Percentiles rank a stretch among this genome's conserved stretches.
phyloP scores from a whole-genome alignment of 495 filamentous ascomycete genomes.

The Aspergillus mulundensis region DNA sequence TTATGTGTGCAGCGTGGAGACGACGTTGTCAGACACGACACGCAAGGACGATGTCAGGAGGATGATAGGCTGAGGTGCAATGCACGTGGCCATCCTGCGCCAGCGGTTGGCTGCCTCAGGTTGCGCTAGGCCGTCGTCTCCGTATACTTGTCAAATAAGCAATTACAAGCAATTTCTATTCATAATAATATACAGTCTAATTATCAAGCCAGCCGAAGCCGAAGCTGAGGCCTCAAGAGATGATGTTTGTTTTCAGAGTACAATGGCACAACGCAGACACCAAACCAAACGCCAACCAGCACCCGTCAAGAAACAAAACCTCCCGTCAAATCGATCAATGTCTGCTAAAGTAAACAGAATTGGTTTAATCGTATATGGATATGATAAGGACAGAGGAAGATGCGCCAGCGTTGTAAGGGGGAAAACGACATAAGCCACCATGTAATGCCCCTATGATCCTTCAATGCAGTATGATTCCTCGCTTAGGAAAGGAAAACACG shows the following conservation, averaged over 20 bases:
- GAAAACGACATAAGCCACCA: not conserved
- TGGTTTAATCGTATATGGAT: not conserved
- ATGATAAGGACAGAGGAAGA: not conserved
- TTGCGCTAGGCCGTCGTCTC: not conserved
- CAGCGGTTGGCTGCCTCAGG: slow-evolving; percentile 13
- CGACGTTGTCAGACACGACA: not conserved
- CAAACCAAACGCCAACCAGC: not conserved
- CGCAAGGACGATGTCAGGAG: not conserved
- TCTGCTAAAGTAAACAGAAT: not conserved
- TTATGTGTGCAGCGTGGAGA: not conserved
- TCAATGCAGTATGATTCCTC: not conserved
- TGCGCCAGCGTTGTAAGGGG: not conserved
- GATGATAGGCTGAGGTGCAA: slow-evolving; percentile 4
- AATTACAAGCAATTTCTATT: no score
- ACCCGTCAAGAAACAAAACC: not conserved
- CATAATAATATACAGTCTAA: not conserved
- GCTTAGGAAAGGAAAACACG: not conserved
- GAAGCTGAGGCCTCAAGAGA: no score
- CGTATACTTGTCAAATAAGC: no score
- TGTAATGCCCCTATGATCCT: not conserved
- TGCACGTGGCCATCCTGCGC: slow-evolving; percentile 7
- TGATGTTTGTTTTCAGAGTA: not conserved
- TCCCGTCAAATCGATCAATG: not conserved
- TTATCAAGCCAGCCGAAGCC: no score
- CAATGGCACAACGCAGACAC: not conserved